phyloP scores from a whole-genome alignment of 2,329 filamentous ascomycete genomes.

The Apiospora malaysiana region DNA sequence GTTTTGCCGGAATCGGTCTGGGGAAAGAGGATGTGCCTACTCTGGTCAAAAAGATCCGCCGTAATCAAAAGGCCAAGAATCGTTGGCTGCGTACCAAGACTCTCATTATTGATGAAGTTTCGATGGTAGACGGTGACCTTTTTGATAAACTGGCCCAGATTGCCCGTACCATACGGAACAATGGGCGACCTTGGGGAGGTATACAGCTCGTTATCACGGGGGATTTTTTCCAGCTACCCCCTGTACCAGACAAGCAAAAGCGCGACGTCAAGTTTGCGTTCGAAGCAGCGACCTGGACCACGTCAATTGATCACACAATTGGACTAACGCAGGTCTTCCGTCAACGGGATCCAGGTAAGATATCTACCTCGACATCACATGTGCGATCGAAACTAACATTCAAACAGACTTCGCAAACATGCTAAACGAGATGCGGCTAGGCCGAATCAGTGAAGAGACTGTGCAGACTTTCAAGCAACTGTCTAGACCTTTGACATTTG shows the following conservation, averaged over 20 bases:
- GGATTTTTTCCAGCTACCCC: slow-evolving; percentile 96
- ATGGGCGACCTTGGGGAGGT: slow-evolving; percentile 90
- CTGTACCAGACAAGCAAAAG: slow-evolving; percentile 78
- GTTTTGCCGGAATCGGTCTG: slow-evolving; percentile 92
- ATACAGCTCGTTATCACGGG: slow-evolving; percentile 96
- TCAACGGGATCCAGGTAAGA: slow-evolving; percentile 78
- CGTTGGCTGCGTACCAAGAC: slow-evolving; percentile 90
- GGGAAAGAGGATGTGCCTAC: slow-evolving; percentile 85
- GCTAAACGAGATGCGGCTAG: slow-evolving; percentile 97
- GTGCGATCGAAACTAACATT: slow-evolving; percentile 21
- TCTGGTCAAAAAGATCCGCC: slow-evolving; percentile 88
- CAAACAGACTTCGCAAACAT: slow-evolving; percentile 80
- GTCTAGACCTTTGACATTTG: slow-evolving; percentile 71
- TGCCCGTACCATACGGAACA: slow-evolving; percentile 84
- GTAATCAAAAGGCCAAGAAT: slow-evolving; percentile 84
- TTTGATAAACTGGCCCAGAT: slow-evolving; percentile 96
- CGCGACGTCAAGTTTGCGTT: slow-evolving; percentile 86
- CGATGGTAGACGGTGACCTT: slow-evolving; percentile 96
- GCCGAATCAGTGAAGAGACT: slow-evolving; percentile 77
- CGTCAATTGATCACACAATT: slow-evolving; percentile 93
- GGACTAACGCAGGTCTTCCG: slow-evolving; percentile 95
- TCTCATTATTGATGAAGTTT: slow-evolving; percentile 92
- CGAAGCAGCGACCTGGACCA: slow-evolving; percentile 89
- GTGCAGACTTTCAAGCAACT: slow-evolving; percentile 78
- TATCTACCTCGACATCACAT: not conserved